Conservation (phyloP, 1,139 yeast genomes). For the Saccharomyces hybrid region DNA sequence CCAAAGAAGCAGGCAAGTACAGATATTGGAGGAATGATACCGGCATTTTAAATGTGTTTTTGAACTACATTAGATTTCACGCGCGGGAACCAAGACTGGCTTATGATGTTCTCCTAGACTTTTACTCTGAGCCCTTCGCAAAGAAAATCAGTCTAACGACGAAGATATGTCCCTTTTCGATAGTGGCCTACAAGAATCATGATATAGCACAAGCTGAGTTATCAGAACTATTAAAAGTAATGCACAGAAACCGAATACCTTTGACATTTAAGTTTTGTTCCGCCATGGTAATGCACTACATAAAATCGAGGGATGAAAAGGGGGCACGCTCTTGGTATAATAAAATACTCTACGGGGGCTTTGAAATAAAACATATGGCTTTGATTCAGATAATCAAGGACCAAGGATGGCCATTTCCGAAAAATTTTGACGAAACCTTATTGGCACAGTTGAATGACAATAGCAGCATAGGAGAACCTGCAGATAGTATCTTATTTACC, state of each 20-base stretch:
- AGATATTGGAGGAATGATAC: constrained; percentile 15
- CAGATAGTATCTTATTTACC: background rate
- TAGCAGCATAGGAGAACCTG: background rate
- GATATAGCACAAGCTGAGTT: constrained; percentile 17
- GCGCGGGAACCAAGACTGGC: constrained; percentile 22
- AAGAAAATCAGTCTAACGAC: constrained; percentile 10
- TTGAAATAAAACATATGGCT: constrained; percentile 16
- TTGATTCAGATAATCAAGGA: constrained; percentile 16
- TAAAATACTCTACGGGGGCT: constrained; percentile 19
- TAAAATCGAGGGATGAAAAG: constrained; percentile 12
- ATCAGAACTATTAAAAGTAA: constrained; percentile 14
- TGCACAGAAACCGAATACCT: constrained; percentile 20
- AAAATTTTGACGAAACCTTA: constrained; percentile 13
- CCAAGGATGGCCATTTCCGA: constrained; percentile 24
- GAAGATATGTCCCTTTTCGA: constrained; percentile 22
- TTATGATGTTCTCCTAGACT: constrained; percentile 19
- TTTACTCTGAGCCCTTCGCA: constrained; percentile 13
- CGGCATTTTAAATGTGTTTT: constrained; percentile 19
- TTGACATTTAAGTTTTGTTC: constrained; percentile 24
- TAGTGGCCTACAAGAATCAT: constrained; percentile 20
- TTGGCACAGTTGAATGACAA: background rate
- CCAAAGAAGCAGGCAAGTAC: constrained; percentile 1
- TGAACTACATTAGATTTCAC: constrained; percentile 15
- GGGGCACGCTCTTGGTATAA: constrained; percentile 28
- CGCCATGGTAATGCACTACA: constrained; percentile 21